Conservation (phyloP, 2,329 filamentous ascomycete species). For the Clonostachys rhizophaga region DNA sequence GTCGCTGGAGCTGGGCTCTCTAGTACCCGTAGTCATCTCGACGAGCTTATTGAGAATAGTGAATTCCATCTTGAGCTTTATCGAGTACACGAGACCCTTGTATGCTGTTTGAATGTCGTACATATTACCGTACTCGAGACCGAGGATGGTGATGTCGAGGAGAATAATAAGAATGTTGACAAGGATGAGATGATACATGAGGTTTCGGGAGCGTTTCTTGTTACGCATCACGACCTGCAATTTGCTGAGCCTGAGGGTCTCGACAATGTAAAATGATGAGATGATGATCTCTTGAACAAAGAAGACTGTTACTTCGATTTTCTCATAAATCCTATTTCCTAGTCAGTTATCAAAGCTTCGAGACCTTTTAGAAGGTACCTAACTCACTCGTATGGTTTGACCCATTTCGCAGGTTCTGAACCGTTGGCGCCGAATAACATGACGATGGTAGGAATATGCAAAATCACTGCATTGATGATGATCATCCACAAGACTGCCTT, state of each 20-base stretch:
- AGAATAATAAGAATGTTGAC: slow-evolving; percentile 29
- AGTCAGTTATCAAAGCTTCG: too few relatives aligned
- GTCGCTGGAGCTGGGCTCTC: too few relatives aligned
- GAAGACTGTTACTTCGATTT: slow-evolving; percentile 51
- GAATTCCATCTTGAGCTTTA: slow-evolving; percentile 22
- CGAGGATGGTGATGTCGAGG: slow-evolving; percentile 26
- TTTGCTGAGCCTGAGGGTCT: slow-evolving; percentile 43
- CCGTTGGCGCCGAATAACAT: slow-evolving; percentile 47
- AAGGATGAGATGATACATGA: slow-evolving; percentile 26
- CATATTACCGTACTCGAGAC: slow-evolving; percentile 14
- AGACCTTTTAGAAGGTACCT: too few relatives aligned
- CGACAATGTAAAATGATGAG: slow-evolving; percentile 46
- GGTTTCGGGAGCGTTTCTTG: not conserved
- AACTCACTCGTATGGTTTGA: slow-evolving; percentile 18
- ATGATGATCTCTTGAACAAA: slow-evolving; percentile 51
- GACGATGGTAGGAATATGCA: slow-evolving; percentile 49
- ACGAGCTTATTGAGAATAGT: slow-evolving; percentile 19
- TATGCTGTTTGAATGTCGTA: slow-evolving; percentile 17
- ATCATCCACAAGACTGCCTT: slow-evolving; percentile 52
- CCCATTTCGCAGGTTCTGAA: slow-evolving; percentile 8
- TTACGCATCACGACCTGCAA: not conserved
- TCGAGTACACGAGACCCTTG: slow-evolving; percentile 17
- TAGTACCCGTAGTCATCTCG: slow-evolving; percentile 6
- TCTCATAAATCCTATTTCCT: slow-evolving; percentile 36
- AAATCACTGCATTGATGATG: slow-evolving; percentile 43